Base-by-base conservation (phyloP, 176 grass and related monocot species). In the Triticum turgidum region DNA sequence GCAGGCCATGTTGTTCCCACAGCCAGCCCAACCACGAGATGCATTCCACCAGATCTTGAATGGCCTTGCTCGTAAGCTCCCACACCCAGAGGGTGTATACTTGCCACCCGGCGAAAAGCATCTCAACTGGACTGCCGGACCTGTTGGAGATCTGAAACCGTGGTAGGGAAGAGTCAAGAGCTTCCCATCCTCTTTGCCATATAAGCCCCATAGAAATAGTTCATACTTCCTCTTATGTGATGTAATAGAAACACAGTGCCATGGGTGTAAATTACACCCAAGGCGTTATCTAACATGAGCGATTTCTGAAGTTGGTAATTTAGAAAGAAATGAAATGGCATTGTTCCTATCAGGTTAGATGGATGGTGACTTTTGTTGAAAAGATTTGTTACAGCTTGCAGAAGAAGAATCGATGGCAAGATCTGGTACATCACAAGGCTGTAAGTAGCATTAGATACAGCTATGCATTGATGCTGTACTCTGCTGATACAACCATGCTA, bases 11-110 rank as follows among this genome's bases (percentile, higher is more conserved):
- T 39, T 95, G 42, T 95, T 98, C 77, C 96, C 93, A 1, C 93
- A 95, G 78, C 96, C 96, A 80, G 91, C 88, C 24, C 89, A 95
- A 72, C 83, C 93, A 47, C 87, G 96, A 33, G 96, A 98, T 11
- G 96, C 93, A 1, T 98, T 98, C 90, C 96, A 98, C 84, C 96
- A 98, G 73, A 98, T 98, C 79, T 62, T 98, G 86, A 98, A 98
- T 27, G 96, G 90, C 7, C 89, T 98, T 68, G 96, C 93, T 80
- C 93, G 96, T 39, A 98, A 98, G 86, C 89, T 95, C 15, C 96
- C 96, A 9, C 96, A 98, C 59, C 86, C 74, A 0, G 85, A 90
- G 47, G 88, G 91, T n/a, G 70, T 76, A n/a, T 95, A 86, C 87
- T 91, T 98, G n/a, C 68, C 79, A 71, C 89, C 91, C 7, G 84